Evolutionary conservation across 805 yeast species (phyloP).

Genomic region (Yarrowia sp.): DNA sequence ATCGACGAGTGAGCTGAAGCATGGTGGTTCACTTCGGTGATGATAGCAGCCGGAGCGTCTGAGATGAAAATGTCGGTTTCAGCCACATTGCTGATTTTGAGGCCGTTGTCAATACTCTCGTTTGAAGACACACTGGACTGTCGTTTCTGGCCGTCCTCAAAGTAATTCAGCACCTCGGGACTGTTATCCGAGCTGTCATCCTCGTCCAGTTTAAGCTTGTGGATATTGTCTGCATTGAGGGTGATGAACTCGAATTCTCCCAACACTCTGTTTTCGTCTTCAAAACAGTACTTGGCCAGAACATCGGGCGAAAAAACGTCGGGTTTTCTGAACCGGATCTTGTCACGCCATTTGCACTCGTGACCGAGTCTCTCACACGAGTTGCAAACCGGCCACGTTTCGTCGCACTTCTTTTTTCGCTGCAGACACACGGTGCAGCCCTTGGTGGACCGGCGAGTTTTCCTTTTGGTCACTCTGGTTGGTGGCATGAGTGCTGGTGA

Average conservation of each 20-base stretch:
- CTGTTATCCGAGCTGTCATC: constrained; percentile 18
- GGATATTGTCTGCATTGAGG: constrained; percentile 22
- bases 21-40: constrained; percentile 10
- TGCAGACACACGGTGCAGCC: constrained; percentile 34
- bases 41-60: not conserved
- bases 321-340: constrained; percentile 37
- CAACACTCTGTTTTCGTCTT: not conserved
- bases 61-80: not conserved
- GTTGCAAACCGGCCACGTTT: constrained; percentile 38
- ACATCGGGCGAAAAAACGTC: constrained; percentile 24
- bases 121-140: not conserved
- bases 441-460: constrained; percentile 32
- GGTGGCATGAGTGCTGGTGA: not conserved
- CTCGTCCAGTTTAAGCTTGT: constrained; percentile 10
- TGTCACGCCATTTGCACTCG: constrained; percentile 37
- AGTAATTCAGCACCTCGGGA: constrained; percentile 11
- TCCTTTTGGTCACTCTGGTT: constrained; percentile 18
- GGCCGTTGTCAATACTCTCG: not conserved
- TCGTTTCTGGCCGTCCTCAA: not conserved
- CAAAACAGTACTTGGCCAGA: constrained; percentile 27
- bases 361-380: constrained; percentile 33
- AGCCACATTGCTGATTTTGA: too few relatives aligned
- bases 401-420: constrained; percentile 36
- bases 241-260: constrained; percentile 34
- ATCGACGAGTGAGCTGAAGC: constrained; percentile 28